phyloP scores from a whole-genome alignment of 1,284 basidiomycete species.

The Paramarasmius palmivorus region DNA sequence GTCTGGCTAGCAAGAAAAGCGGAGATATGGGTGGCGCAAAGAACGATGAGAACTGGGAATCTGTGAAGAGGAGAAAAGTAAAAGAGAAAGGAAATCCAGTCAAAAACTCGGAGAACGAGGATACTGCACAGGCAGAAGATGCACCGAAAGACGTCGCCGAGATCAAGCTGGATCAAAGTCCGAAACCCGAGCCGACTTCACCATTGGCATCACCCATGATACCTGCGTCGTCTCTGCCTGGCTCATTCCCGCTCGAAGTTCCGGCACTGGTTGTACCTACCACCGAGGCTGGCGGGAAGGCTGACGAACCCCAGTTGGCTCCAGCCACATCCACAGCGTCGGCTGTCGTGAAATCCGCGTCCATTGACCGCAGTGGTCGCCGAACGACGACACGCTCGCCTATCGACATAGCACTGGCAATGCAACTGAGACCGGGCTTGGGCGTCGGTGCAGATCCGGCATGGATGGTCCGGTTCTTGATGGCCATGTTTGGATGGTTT shows the following conservation, averaged over 20 bases:
- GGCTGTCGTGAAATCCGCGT: slow-evolving; percentile 19
- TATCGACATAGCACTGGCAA: slow-evolving; percentile 71
- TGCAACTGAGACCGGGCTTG: slow-evolving; percentile 70
- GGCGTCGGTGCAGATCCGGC: slow-evolving; percentile 70
- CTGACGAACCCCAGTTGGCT: not conserved
- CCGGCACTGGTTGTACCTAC: not conserved
- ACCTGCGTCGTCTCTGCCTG: slow-evolving; percentile 19
- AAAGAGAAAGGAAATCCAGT: not conserved
- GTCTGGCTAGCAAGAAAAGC: not conserved
- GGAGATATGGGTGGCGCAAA: not conserved
- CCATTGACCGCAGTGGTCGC: slow-evolving; percentile 24
- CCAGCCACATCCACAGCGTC: not conserved
- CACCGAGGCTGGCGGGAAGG: slow-evolving; percentile 1
- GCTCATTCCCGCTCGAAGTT: slow-evolving; percentile 14
- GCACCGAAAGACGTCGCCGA: not conserved
- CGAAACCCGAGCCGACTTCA: not conserved
- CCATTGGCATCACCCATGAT: slow-evolving; percentile 13
- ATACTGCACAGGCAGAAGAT: not conserved
- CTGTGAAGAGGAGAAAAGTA: not conserved
- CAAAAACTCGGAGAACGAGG: not conserved
- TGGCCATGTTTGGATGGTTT: slow-evolving; percentile 79
- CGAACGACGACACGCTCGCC: slow-evolving; percentile 36
- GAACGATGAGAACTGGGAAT: slow-evolving; percentile 1
- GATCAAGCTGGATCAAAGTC: not conserved
- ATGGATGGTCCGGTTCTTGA: slow-evolving; percentile 76